Conservation (phyloP, 176 grass and related monocot genomes). For the Hsuehochloa calcarea region DNA sequence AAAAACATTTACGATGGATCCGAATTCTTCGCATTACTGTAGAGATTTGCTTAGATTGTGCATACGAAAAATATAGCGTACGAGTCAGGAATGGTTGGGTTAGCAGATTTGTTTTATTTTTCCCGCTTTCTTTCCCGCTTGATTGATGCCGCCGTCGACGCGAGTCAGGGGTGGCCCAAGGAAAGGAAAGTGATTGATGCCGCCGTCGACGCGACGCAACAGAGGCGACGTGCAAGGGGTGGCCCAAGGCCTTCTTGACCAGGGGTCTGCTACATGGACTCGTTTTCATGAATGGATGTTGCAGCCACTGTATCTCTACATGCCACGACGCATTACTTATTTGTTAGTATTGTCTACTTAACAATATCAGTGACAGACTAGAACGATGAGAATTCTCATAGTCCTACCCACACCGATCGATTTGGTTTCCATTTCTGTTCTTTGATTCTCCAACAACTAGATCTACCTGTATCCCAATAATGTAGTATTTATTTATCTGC, state of each 20-base stretch:
- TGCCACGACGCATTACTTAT: neutral
- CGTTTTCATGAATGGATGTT: neutral
- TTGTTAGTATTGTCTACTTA: neutral
- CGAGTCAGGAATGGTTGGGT: neutral
- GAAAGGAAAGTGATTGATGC: neutral
- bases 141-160: too few species aligned
- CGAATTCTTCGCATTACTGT: too few species aligned
- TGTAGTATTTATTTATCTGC: neutral
- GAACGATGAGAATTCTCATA: neutral
- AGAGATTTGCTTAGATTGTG: neutral
- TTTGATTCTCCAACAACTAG: neutral
- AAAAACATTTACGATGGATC: too few species aligned
- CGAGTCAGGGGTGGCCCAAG: neutral
- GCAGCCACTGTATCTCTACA: neutral
- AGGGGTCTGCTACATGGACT: neutral
- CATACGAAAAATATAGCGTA: neutral
- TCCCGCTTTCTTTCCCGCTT: neutral
- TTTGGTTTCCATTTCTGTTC: neutral
- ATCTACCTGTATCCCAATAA: conserved; percentile 7
- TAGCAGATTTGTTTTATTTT: neutral
- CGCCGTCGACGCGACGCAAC: neutral
- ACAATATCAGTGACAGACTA: neutral
- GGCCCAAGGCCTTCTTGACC: too few species aligned
- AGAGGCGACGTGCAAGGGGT: neutral
- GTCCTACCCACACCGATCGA: neutral